Percentiles rank a stretch among this genome's conserved stretches.
These are phyloP conservation scores for Magnaporthales sp. DNA, from an alignment of 2,329 filamentous ascomycete genomes.

Conservation along the genomic window DNA sequence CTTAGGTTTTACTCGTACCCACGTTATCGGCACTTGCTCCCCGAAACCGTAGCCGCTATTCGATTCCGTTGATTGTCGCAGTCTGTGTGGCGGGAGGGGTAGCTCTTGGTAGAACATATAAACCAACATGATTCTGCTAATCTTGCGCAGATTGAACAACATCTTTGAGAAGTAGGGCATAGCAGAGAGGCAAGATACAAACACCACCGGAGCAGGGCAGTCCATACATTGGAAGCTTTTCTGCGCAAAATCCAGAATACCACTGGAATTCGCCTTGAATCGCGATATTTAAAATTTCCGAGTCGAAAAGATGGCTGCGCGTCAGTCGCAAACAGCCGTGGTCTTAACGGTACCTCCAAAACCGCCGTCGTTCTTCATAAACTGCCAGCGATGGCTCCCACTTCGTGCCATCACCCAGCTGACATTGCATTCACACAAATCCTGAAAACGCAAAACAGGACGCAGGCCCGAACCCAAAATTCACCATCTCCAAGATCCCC, in stretches of 20 bases:
- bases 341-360: constrained; percentile 1
- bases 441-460: constrained; percentile 5
- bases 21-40: neutral
- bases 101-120: neutral
- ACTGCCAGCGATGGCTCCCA: neutral
- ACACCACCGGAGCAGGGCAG: neutral
- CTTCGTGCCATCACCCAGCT: neutral
- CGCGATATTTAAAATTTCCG: neutral
- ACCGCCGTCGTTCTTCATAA: neutral
- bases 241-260: neutral
- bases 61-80: neutral
- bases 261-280: no score
- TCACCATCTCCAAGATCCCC: constrained; percentile 15
- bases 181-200: neutral
- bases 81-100: neutral
- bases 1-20: neutral
- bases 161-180: no score
- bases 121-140: neutral
- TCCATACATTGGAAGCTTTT: neutral
- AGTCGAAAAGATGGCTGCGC: neutral
- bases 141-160: no score
- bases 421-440: neutral
- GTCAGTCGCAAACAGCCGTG: neutral
- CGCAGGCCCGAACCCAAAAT: constrained; percentile 9
- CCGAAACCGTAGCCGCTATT: neutral